Conservation (phyloP, 2,329 filamentous ascomycete genomes). For the Sclerotinia trifoliorum region DNA sequence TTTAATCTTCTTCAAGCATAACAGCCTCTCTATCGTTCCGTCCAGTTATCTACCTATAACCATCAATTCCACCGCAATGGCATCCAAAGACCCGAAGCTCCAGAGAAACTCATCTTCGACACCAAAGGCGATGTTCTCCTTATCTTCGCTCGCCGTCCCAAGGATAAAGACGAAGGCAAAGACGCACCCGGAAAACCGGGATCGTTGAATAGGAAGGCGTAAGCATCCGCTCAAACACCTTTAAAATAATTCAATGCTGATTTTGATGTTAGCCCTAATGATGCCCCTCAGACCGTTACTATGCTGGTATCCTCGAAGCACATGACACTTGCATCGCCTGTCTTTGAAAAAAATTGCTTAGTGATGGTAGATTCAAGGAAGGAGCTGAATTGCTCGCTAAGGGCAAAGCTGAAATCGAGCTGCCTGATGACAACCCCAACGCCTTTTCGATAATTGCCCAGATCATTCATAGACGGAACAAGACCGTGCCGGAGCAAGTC, state of each 20-base stretch:
- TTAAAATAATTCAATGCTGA: not conserved
- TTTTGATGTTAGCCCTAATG: not conserved
- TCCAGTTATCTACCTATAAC: not conserved
- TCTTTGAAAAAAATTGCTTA: constrained; percentile 4
- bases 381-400: not conserved
- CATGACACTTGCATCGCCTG: constrained; percentile 8
- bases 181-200: no score
- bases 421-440: constrained; percentile 7
- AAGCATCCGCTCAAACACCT: not conserved
- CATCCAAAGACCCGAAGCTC: not conserved
- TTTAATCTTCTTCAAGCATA: not conserved
- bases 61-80: not conserved
- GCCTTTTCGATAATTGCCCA: not conserved
- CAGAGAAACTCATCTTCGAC: not conserved
- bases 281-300: not conserved
- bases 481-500: not conserved
- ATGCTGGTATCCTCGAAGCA: constrained; percentile 20
- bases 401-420: not conserved
- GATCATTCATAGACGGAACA: not conserved
- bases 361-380: not conserved
- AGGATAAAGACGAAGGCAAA: not conserved
- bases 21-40: not conserved
- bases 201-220: constrained; percentile 10
- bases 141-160: not conserved
- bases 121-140: not conserved